phyloP scores from a whole-genome alignment of 257 asterid genomes.

The Nicotiana sylvestris region DNA sequence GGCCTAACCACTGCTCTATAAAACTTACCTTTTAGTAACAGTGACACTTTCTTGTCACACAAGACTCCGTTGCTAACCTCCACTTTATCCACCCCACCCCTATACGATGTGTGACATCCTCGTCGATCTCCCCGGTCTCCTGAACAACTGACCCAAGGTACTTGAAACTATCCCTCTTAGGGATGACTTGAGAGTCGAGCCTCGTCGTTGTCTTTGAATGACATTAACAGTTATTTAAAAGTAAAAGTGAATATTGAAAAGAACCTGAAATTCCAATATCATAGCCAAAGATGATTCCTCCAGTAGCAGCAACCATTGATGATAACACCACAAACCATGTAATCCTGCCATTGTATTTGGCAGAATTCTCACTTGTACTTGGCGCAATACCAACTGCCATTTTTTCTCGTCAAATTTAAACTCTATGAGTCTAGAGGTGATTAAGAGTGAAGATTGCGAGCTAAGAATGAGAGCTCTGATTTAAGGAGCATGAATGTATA shows the following conservation, averaged over 20 bases:
- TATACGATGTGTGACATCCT: too few relatives aligned
- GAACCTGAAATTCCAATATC: conserved; percentile 37
- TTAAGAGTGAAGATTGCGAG: not conserved
- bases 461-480: not conserved
- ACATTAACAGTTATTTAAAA: too few relatives aligned
- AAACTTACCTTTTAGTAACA: too few relatives aligned
- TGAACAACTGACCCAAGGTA: too few relatives aligned
- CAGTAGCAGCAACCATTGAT: conserved; percentile 29
- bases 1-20: too few relatives aligned
- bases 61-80: too few relatives aligned
- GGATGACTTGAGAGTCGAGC: too few relatives aligned
- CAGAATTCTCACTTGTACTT: not conserved
- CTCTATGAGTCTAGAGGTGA: not conserved
- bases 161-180: too few relatives aligned
- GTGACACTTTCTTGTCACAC: too few relatives aligned
- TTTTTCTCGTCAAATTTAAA: not conserved
- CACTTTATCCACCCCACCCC: too few relatives aligned
- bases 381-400: conserved; percentile 16
- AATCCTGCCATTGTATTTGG: conserved; percentile 21
- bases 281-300: conserved; percentile 33
- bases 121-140: too few relatives aligned
- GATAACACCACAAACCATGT: conserved; percentile 28
- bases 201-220: too few relatives aligned
- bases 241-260: not conserved
- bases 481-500: not conserved